phyloP scores from a whole-genome alignment of 371 early-diverging fungal genomes.

The Circinella umbellata region DNA sequence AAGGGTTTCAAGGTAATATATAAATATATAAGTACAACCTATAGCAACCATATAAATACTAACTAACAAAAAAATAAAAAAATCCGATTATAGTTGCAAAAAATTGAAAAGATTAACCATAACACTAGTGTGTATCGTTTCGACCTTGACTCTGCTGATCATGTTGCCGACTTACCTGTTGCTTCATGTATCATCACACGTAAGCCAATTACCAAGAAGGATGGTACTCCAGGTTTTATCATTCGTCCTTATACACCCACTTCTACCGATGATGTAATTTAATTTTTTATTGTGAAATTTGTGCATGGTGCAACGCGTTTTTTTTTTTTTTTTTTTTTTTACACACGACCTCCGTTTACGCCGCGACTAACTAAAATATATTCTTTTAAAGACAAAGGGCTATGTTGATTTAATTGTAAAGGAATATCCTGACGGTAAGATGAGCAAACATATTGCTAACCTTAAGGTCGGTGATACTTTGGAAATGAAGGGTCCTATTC shows the following conservation, averaged over 20 bases:
- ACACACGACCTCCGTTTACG: too few species aligned
- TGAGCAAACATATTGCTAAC: conserved; percentile 78
- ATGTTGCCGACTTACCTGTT: conserved; percentile 72
- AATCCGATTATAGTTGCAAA: conserved; percentile 45
- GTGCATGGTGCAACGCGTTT: too few species aligned
- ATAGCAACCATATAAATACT: background rate
- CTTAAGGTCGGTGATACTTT: conserved; percentile 85
- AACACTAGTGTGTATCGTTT: conserved; percentile 86
- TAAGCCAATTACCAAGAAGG: conserved; percentile 64
- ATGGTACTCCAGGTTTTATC: conserved; percentile 66
- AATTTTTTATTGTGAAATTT: background rate
- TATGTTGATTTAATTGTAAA: conserved; percentile 92
- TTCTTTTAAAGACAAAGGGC: conserved; percentile 54
- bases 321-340: background rate
- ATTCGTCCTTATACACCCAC: conserved; percentile 95
- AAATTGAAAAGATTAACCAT: conserved; percentile 67
- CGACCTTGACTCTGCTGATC: conserved; percentile 69
- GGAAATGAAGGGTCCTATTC: conserved; percentile 91
- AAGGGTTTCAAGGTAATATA: conserved; percentile 63
- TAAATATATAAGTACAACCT: background rate
- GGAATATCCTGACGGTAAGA: conserved; percentile 70
- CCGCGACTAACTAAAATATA: background rate
- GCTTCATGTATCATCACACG: conserved; percentile 85
- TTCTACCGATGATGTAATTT: conserved; percentile 62
- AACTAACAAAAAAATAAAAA: background rate